These are phyloP conservation scores for Monosporascus cannonballus DNA, from an alignment of 2,329 filamentous ascomycete genomes.

Conservation along the genomic window DNA sequence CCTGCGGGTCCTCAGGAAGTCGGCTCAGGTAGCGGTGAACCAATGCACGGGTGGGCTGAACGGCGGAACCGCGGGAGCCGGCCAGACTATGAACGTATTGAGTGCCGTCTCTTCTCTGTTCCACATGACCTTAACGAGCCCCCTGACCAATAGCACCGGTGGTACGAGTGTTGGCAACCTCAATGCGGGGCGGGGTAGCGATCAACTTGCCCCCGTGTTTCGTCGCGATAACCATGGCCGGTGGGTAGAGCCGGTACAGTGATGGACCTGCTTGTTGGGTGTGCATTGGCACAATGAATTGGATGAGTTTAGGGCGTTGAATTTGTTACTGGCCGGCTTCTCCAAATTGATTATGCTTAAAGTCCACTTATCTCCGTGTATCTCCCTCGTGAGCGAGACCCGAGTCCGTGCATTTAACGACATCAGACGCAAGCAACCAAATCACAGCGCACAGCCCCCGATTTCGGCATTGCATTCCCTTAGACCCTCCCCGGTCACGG, in stretches of 20 bases:
- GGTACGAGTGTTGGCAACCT: slow-evolving; percentile 44
- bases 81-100: slow-evolving; percentile 55
- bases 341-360: too few relatives aligned
- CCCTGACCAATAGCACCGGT: slow-evolving; percentile 41
- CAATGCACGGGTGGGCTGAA: slow-evolving; percentile 27
- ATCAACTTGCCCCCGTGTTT: slow-evolving; percentile 21
- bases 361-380: too few relatives aligned
- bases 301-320: slow-evolving; percentile 40
- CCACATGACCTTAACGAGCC: slow-evolving; percentile 32
- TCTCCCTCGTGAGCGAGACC: too few relatives aligned
- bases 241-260: slow-evolving; percentile 43
- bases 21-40: slow-evolving; percentile 32
- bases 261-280: slow-evolving; percentile 37
- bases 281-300: slow-evolving; percentile 37
- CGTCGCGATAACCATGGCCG: slow-evolving; percentile 34
- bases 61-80: slow-evolving; percentile 44
- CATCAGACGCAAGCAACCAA: too few relatives aligned
- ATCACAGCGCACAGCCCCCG: too few relatives aligned
- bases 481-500: too few relatives aligned
- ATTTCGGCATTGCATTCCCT: too few relatives aligned
- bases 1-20: slow-evolving; percentile 29
- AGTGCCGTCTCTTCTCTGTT: slow-evolving; percentile 49
- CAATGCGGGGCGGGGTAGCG: slow-evolving; percentile 32
- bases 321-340: neutral
- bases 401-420: too few relatives aligned